Conservation (phyloP, 2,329 filamentous ascomycete genomes). For the Colletotrichum aenigma region DNA sequence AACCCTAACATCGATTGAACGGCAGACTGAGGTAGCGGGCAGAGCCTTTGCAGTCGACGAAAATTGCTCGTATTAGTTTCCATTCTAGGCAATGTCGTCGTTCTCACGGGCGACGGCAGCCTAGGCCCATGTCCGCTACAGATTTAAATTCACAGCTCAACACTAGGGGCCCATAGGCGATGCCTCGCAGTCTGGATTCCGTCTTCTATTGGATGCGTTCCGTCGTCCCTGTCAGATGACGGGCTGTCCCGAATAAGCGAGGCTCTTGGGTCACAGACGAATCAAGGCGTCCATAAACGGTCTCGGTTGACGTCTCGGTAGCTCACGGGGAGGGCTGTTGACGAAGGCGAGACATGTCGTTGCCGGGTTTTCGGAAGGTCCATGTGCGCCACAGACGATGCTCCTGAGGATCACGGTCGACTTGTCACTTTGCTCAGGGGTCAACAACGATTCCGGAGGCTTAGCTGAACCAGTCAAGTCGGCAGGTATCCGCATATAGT, state of each 20-base stretch:
- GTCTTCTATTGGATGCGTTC: not conserved
- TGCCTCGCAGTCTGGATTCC: not conserved
- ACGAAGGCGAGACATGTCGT: not conserved
- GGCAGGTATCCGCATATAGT: not conserved
- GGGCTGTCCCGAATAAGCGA: not conserved
- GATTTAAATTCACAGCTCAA: not conserved
- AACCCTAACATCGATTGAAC: not conserved
- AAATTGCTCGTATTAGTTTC: not conserved
- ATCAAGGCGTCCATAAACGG: not conserved
- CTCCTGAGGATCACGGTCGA: not conserved
- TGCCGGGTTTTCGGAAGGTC: not conserved
- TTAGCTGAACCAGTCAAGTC: not conserved
- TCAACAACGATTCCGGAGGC: not conserved
- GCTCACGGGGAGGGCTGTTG: not conserved
- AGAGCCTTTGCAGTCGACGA: not conserved
- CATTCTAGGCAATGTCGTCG: not conserved
- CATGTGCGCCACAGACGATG: not conserved
- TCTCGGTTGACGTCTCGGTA: not conserved
- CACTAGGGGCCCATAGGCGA: not conserved
- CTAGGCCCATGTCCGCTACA: not conserved
- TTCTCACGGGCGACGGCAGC: not conserved
- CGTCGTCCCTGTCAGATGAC: not conserved
- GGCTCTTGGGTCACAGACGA: not conserved
- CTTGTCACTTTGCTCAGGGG: not conserved
- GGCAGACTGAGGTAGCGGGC: not conserved